These are phyloP conservation scores for Yamadazyma blattariae DNA, from an alignment of 1,139 yeast species.

Conservation along the genomic window DNA sequence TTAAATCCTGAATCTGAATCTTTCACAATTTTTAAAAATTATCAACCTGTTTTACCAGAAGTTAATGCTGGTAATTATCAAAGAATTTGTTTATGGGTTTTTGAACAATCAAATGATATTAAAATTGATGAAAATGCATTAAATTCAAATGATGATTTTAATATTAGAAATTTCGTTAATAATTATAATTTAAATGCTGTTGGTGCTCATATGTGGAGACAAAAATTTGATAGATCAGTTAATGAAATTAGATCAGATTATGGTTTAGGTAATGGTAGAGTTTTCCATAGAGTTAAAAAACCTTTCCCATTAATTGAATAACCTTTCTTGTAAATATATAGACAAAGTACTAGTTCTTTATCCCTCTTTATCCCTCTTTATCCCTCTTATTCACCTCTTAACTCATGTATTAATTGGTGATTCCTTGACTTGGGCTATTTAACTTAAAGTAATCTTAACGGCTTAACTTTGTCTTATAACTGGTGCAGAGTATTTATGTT, in stretches of 20 bases:
- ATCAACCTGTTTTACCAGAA: slow-evolving; percentile 86
- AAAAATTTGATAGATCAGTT: slow-evolving; percentile 76
- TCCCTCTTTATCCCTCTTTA: too few species aligned
- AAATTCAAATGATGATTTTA: slow-evolving; percentile 40
- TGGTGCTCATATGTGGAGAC: slow-evolving; percentile 94
- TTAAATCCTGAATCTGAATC: slow-evolving; percentile 22
- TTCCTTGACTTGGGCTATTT: too few species aligned
- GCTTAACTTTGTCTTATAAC: too few species aligned
- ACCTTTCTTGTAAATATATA: not conserved
- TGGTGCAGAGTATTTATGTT: too few species aligned
- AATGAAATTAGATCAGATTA: slow-evolving; percentile 63
- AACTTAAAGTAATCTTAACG: too few species aligned
- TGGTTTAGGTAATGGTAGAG: slow-evolving; percentile 72
- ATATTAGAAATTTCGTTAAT: slow-evolving; percentile 67
- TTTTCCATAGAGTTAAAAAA: slow-evolving; percentile 57
- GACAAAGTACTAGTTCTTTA: too few species aligned
- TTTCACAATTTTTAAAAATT: slow-evolving; percentile 51
- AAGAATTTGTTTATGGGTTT: slow-evolving; percentile 88
- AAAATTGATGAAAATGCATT: slow-evolving; percentile 13
- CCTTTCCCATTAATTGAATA: slow-evolving; percentile 4
- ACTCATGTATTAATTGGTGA: too few species aligned
- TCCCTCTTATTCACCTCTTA: too few species aligned
- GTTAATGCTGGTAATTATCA: slow-evolving; percentile 73
- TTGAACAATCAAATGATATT: slow-evolving; percentile 53
- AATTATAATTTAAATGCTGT: slow-evolving; percentile 60